Percentiles rank a stretch among this genome's conserved stretches.
phyloP scores from a whole-genome alignment of 2,329 filamentous ascomycete species.

The Sclerotinia subarctica region DNA sequence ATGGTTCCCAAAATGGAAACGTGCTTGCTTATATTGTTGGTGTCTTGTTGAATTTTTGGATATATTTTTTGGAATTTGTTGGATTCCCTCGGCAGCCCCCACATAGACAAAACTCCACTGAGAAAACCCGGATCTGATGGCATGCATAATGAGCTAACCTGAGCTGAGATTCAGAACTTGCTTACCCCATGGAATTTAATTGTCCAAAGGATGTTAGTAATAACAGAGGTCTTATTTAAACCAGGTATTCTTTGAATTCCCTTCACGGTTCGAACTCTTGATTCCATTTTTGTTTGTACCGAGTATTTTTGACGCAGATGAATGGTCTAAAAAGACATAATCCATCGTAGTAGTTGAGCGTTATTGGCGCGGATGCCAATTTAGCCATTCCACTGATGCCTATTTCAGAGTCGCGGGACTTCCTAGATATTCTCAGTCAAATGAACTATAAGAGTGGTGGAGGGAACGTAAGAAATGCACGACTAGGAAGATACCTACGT shows the following conservation, averaged over 20 bases:
- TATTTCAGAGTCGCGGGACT: too few species aligned
- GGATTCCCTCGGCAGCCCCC: not conserved
- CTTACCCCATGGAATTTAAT: not conserved
- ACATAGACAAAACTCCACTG: not conserved
- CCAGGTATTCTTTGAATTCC: not conserved
- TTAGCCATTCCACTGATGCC: not conserved
- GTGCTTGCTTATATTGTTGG: not conserved
- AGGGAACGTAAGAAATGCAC: not conserved
- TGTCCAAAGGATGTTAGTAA: not conserved
- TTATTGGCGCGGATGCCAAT: not conserved
- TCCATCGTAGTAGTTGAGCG: not conserved
- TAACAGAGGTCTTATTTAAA: not conserved
- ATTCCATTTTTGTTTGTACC: not conserved
- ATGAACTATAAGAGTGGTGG: not conserved
- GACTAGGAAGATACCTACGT: not conserved
- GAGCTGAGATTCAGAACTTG: not conserved
- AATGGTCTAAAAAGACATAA: not conserved
- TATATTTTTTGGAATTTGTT: not conserved
- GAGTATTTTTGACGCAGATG: not conserved
- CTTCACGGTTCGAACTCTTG: not conserved
- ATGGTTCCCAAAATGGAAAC: not conserved
- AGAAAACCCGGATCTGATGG: not conserved
- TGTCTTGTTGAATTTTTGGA: not conserved
- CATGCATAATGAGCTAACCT: conserved; percentile 5
- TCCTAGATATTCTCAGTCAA: not conserved